Evolutionary conservation across 306 rosid genomes (phyloP).

Genomic region (Acmispon strigosus): DNA sequence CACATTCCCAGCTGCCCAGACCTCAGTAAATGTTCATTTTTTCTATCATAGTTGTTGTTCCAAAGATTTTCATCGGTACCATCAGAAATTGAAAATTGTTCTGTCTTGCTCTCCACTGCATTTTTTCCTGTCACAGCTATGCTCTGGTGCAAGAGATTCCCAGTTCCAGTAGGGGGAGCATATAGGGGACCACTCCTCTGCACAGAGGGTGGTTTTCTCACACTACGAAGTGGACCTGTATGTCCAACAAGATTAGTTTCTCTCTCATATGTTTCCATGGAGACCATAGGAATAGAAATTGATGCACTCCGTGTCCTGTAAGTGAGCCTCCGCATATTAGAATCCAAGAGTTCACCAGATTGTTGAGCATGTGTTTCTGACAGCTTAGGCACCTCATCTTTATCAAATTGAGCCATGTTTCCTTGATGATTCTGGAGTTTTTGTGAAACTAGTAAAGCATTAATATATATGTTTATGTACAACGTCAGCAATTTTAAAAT

Average conservation of each 20-base stretch:
- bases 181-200: constrained; percentile 66
- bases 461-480: background rate
- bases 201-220: constrained; percentile 39
- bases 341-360: constrained; percentile 25
- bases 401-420: constrained; percentile 51
- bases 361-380: constrained; percentile 23
- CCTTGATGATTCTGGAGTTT: constrained; percentile 15
- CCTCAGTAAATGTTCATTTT: constrained; percentile 65
- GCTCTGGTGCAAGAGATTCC: constrained; percentile 24
- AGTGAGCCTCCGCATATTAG: constrained; percentile 31
- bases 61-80: constrained; percentile 27
- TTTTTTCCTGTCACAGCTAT: constrained; percentile 21
- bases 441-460: background rate
- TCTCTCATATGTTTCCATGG: no score
- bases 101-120: constrained; percentile 27
- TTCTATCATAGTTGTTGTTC: constrained; percentile 32
- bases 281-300: no score
- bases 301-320: constrained; percentile 51
- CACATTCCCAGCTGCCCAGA: constrained; percentile 91
- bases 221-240: constrained; percentile 69
- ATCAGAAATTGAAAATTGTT: constrained; percentile 25
- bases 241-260: constrained; percentile 55
- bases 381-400: constrained; percentile 62
- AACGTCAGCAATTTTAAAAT: no score
- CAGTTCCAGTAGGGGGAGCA: constrained; percentile 22